These are phyloP conservation scores for Epichloe glyceriae DNA, from an alignment of 2,329 filamentous ascomycete species.

Conservation along the genomic window DNA sequence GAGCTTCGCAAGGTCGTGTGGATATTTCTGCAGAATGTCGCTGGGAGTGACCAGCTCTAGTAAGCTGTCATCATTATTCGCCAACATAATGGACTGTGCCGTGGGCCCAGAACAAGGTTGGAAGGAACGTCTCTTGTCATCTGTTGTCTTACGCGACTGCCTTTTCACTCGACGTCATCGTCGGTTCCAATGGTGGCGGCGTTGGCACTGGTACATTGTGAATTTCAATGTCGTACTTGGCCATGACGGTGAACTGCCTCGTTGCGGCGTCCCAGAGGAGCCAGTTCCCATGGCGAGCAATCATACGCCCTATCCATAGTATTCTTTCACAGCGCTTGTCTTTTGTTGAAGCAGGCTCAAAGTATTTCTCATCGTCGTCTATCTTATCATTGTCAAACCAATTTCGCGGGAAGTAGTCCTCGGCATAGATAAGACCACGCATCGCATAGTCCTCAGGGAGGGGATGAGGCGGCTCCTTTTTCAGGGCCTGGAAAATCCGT, in stretches of 20 bases:
- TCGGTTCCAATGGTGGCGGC: background rate
- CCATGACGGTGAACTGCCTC: conserved; percentile 21
- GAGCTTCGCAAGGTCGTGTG: too few species aligned
- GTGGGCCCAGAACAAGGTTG: background rate
- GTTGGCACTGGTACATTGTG: background rate
- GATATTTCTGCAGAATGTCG: too few species aligned
- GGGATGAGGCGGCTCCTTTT: conserved; percentile 34
- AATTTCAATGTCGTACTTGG: background rate
- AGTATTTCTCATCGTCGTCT: conserved; percentile 54
- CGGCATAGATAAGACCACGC: conserved; percentile 47
- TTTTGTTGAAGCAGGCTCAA: conserved; percentile 47
- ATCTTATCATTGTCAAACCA: conserved; percentile 47
- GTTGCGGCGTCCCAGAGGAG: conserved; percentile 28
- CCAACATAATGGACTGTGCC: background rate
- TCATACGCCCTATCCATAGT: conserved; percentile 40
- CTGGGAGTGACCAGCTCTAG: too few species aligned
- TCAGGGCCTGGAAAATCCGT: conserved; percentile 34
- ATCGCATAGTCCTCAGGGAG: conserved; percentile 58
- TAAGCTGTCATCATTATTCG: too few species aligned
- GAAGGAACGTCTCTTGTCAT: background rate
- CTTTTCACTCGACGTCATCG: background rate
- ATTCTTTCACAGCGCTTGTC: conserved; percentile 45
- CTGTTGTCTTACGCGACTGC: background rate
- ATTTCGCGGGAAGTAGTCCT: conserved; percentile 41
- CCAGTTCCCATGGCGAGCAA: conserved; percentile 28